Base-by-base conservation (phyloP, 1,139 yeast species). In the Blastobotrys elegans region DNA sequence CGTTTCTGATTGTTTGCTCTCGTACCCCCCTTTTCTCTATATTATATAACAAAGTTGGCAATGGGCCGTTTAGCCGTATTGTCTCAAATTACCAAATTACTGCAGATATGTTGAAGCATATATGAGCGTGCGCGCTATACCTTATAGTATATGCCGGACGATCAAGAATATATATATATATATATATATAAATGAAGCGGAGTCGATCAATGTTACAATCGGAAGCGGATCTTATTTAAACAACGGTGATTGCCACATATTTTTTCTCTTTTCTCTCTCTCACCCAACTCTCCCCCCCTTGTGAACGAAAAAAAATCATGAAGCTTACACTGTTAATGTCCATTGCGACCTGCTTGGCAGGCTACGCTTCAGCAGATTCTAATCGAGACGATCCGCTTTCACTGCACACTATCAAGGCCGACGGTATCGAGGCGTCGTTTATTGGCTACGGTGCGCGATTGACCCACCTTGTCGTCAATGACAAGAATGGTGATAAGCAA, bases 401-500 rank as follows among this genome's bases (percentile, higher is more conserved):
- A 39, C 33, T 26, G 31, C 47, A 49, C 18, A 50, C 53, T 33
- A 50, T 50, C 33, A 44, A 48, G 36, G 50, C 50, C 16, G 35
- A 48, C 4, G 53, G 53, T 7, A 50, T 50, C 38, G 49, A 50
- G 27, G 53, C 53, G 13, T 29, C 39, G 18, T 50, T 45, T 22
- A 45, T 50, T 14, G 51, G 47, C 11, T 50, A 50, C 27, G 53
- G 53, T 7, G 53, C 53, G 20, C 43, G 53, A 20, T 32, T 50
- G 26, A 48, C 53, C 16, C 40, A 46, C 30, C 38, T 50, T 26
- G 24, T 38, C 32, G 53, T 50, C 36, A 38, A 42, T 2, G 53
- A 50, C 38, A 46, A 43, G 16, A 30, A 50, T 13, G 43, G 49
- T 10, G 29, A 42, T 14, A 33, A 33, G 29, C 49, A 41, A 33